phyloP scores from a whole-genome alignment of 176 grass and related monocot species.

The Oryza officinalis region DNA sequence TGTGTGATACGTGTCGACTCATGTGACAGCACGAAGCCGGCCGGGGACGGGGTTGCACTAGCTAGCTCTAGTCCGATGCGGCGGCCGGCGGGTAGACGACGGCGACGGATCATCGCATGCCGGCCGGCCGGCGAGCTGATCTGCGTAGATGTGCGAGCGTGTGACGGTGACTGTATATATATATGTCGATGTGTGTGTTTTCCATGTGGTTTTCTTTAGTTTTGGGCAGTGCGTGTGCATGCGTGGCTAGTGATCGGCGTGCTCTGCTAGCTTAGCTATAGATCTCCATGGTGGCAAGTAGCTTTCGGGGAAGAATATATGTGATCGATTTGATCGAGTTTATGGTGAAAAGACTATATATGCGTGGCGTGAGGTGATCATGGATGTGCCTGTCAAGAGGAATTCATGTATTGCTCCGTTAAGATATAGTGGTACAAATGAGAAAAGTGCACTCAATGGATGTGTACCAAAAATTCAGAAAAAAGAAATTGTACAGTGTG shows the following conservation, averaged over 20 bases:
- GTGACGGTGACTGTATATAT: neutral
- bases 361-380: neutral
- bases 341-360: neutral
- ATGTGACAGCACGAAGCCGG: neutral
- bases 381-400: neutral
- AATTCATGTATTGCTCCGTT: no score
- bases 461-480: no score
- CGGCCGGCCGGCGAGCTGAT: neutral
- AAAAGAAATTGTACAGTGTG: no score
- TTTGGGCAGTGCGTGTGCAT: neutral
- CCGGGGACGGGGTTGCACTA: neutral
- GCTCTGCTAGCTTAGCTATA: neutral
- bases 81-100: neutral
- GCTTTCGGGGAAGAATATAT: slow-evolving; percentile 12
- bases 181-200: neutral
- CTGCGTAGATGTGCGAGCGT: no score
- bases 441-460: no score
- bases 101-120: neutral
- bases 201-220: slow-evolving; percentile 8
- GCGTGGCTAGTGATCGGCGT: neutral
- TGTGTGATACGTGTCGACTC: neutral
- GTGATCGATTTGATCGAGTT: neutral
- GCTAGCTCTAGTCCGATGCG: neutral
- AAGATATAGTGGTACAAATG: no score
- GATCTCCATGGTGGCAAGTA: neutral